Percentiles rank a stretch among this genome's conserved stretches.
phyloP scores from a whole-genome alignment of 257 asterid genomes.

The Nicotiana sylvestris region DNA sequence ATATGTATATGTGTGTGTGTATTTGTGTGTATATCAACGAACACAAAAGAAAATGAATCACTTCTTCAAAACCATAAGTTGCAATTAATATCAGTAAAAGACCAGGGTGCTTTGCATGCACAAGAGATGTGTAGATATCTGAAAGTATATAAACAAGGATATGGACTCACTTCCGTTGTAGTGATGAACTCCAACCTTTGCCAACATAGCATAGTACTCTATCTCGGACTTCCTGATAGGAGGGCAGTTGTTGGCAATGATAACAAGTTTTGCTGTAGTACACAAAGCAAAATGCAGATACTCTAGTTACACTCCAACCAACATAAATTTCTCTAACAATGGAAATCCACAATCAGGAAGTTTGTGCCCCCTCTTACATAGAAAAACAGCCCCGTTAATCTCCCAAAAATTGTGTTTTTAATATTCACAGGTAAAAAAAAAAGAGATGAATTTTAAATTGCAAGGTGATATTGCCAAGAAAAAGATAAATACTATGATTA shows the following conservation, averaged over 20 bases:
- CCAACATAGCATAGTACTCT: constrained; percentile 75
- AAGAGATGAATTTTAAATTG: neutral
- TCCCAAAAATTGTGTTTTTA: neutral
- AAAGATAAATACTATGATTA: neutral
- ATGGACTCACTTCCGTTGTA: constrained; percentile 62
- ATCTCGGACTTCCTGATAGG: constrained; percentile 81
- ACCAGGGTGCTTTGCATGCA: neutral
- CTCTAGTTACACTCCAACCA: neutral
- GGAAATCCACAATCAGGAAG: neutral
- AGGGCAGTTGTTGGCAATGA: constrained; percentile 64
- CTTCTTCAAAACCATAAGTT: neutral
- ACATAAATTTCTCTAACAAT: neutral
- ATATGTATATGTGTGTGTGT: too few relatives aligned
- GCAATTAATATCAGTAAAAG: neutral
- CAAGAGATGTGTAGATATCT: neutral
- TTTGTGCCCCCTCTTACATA: neutral
- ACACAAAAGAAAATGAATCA: neutral
- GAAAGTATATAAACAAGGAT: neutral
- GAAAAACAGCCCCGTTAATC: neutral
- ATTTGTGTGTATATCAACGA: too few relatives aligned
- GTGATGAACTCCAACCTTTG: constrained; percentile 70
- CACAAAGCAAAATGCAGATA: neutral
- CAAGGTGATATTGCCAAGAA: neutral
- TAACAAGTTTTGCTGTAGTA: constrained; percentile 24
- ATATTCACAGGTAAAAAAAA: neutral